Evolutionary conservation across 148 eudicot species (phyloP).

Genomic region (Rhododendron henanense): DNA sequence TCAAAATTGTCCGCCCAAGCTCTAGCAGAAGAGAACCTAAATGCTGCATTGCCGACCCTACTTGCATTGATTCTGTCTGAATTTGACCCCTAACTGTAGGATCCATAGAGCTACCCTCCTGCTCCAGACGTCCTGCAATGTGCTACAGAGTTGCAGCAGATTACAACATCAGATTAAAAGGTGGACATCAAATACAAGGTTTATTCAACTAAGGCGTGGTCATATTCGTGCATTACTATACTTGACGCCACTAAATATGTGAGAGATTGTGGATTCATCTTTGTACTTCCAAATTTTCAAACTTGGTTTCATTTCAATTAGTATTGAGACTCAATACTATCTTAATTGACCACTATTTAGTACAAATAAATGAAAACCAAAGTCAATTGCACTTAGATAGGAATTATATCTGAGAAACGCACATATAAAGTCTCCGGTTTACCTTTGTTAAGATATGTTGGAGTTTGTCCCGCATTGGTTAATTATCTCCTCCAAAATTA

Average conservation of each 20-base stretch:
- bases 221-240: neutral
- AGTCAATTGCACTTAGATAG: neutral
- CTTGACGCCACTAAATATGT: neutral
- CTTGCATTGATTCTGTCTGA: conserved; percentile 63
- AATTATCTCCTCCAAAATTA: too few species aligned
- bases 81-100: conserved; percentile 61
- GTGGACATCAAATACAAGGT: conserved; percentile 10
- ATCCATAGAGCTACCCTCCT: conserved; percentile 61
- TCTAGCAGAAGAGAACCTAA: conserved; percentile 90
- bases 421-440: neutral
- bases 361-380: neutral
- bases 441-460: neutral
- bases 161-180: conserved; percentile 26
- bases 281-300: neutral
- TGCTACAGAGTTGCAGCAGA: conserved; percentile 57
- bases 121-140: conserved; percentile 76
- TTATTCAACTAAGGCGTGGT: neutral
- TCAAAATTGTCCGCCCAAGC: conserved; percentile 87
- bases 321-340: neutral
- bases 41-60: conserved; percentile 84
- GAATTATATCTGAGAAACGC: neutral
- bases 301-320: neutral
- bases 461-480: too few species aligned
- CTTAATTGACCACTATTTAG: neutral
- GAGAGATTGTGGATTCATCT: neutral